phyloP scores from a whole-genome alignment of 257 asterid genomes.

The Penstemon barbatus region DNA sequence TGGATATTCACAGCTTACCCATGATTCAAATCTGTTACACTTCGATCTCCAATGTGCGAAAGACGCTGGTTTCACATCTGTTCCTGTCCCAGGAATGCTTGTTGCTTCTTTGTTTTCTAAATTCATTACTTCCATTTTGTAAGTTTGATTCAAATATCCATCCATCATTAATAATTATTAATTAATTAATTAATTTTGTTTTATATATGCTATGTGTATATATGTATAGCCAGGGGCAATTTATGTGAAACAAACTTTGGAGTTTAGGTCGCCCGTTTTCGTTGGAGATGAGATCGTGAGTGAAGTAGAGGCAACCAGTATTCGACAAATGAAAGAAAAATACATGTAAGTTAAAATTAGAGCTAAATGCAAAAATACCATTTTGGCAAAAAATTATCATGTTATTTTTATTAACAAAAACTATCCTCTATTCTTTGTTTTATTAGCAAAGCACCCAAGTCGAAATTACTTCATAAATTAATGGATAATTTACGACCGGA shows the following conservation, averaged over 20 bases:
- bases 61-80: conserved; percentile 56
- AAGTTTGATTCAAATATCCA: conserved; percentile 21
- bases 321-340: conserved; percentile 47
- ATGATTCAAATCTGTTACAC: conserved; percentile 75
- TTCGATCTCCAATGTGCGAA: conserved; percentile 56
- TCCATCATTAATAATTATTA: not conserved
- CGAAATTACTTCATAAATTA: too few species aligned
- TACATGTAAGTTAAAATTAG: conserved; percentile 43
- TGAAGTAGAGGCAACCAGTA: conserved; percentile 52
- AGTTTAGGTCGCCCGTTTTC: conserved; percentile 69
- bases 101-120: conserved; percentile 84
- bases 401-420: too few species aligned
- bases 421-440: too few species aligned
- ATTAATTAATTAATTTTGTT: not conserved
- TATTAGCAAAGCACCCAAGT: too few species aligned
- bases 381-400: too few species aligned
- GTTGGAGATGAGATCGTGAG: conserved; percentile 65
- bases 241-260: conserved; percentile 70
- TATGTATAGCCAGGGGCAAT: conserved; percentile 76
- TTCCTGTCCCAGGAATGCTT: conserved; percentile 74
- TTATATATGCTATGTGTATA: not conserved
- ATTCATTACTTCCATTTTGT: conserved; percentile 76
- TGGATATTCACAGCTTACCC: conserved; percentile 64
- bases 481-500: too few species aligned
- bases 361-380: too few species aligned